A percentile compares a stretch with the other conserved stretches of the same genome.
These are phyloP conservation scores for Diplodia mutila DNA, from an alignment of 2,329 filamentous ascomycete species.

Conservation along the genomic window DNA sequence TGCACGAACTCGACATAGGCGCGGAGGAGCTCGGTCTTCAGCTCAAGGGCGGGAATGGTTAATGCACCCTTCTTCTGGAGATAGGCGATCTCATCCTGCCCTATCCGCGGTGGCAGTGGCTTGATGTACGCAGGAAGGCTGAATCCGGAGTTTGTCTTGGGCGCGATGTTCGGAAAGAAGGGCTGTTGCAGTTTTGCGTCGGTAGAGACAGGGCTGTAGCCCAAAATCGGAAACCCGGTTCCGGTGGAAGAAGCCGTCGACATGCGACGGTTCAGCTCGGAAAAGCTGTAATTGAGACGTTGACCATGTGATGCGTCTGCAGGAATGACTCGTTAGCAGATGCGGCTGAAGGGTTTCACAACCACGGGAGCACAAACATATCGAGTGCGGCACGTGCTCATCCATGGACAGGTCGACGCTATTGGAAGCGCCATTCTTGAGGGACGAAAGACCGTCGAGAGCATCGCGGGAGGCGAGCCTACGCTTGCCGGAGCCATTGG, in stretches of 20 bases:
- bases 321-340: background rate
- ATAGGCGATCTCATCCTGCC: constrained; percentile 80
- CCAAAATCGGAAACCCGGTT: constrained; percentile 31
- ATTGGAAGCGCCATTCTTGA: constrained; percentile 36
- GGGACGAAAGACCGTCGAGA: constrained; percentile 38
- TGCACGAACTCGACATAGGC: constrained; percentile 89
- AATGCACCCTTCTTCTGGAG: constrained; percentile 83
- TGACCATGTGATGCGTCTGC: constrained; percentile 55
- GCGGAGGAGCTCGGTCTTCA: constrained; percentile 81
- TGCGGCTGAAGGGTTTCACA: background rate
- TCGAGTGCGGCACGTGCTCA: constrained; percentile 65
- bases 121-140: constrained; percentile 71
- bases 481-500: constrained; percentile 36
- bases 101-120: constrained; percentile 75
- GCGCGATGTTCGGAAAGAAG: constrained; percentile 53
- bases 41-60: constrained; percentile 67
- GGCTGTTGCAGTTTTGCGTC: constrained; percentile 34
- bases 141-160: constrained; percentile 48
- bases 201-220: constrained; percentile 41
- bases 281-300: constrained; percentile 45
- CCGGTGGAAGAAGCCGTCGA: constrained; percentile 33
- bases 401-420: constrained; percentile 47
- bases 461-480: constrained; percentile 46
- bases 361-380: constrained; percentile 56
- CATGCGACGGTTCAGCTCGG: constrained; percentile 50